phyloP scores from a whole-genome alignment of 169 alveolate genomes.

The Plasmodium vivax region DNA sequence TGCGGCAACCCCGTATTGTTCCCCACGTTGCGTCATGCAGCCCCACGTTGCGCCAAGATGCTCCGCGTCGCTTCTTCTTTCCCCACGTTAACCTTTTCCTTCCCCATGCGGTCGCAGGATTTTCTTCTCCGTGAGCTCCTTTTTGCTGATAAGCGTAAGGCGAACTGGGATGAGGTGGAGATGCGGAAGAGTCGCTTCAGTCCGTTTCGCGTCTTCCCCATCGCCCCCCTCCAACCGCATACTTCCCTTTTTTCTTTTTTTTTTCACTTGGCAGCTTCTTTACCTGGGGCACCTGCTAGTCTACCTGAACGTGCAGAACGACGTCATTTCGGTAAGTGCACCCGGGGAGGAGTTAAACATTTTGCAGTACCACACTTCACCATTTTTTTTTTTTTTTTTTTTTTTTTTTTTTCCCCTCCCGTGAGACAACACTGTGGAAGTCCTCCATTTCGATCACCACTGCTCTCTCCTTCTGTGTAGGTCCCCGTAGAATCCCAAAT shows the following conservation, averaged over 20 bases:
- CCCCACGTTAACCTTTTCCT: neutral
- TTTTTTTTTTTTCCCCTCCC: neutral
- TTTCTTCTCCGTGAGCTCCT: constrained; percentile 39
- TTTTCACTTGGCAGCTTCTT: neutral
- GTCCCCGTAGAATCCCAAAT: constrained; percentile 12
- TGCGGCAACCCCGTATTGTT: neutral
- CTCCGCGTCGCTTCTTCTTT: too few relatives aligned
- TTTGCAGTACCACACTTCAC: neutral
- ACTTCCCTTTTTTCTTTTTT: neutral
- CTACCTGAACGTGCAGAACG: constrained; percentile 17
- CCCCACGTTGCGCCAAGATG: neutral
- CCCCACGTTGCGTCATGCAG: neutral
- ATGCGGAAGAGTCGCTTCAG: neutral
- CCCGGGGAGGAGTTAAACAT: neutral
- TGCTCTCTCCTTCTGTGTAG: neutral
- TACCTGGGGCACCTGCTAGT: constrained; percentile 40
- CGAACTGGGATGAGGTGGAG: neutral
- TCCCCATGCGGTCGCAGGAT: neutral
- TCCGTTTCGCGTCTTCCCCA: neutral
- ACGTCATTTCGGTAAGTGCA: constrained; percentile 7
- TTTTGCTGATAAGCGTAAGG: constrained; percentile 21
- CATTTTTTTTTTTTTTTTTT: neutral
- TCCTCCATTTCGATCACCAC: neutral
- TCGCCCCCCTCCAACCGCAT: neutral
- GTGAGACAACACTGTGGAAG: neutral